phyloP scores from a whole-genome alignment of 345 rosid genomes.

The Physaria fendleri region DNA sequence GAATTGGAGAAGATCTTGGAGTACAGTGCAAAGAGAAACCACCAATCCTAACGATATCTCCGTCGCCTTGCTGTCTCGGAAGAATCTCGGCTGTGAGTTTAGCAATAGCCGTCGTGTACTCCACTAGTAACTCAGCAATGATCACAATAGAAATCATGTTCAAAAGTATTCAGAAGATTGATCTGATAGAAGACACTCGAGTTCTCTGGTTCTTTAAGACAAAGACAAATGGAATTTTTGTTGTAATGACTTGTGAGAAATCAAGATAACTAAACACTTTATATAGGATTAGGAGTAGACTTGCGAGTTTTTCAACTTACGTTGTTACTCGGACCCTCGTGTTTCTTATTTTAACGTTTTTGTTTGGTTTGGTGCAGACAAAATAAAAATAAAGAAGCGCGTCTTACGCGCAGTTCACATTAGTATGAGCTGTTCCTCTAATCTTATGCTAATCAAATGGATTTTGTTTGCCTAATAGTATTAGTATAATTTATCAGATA shows the following conservation, averaged over 20 bases:
- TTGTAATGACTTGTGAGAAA: conserved; percentile 11
- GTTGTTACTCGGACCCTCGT: conserved; percentile 16
- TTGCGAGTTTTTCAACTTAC: neutral
- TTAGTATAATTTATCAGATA: too few species aligned
- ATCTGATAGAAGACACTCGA: neutral
- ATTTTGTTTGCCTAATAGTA: too few species aligned
- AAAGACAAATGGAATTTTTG: neutral
- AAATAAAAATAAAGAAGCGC: conserved; percentile 6
- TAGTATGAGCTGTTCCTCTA: conserved; percentile 1
- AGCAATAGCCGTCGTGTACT: conserved; percentile 44
- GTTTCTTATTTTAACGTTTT: conserved; percentile 14
- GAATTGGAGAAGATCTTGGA: conserved; percentile 14
- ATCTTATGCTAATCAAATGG: neutral
- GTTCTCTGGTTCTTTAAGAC: neutral
- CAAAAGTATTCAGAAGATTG: neutral
- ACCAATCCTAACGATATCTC: conserved; percentile 4
- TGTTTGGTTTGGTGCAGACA: neutral
- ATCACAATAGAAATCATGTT: conserved; percentile 41
- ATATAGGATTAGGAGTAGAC: neutral
- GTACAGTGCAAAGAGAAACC: conserved; percentile 8
- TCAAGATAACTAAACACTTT: neutral
- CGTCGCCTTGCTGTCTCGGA: conserved; percentile 17
- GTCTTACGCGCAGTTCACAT: conserved; percentile 23
- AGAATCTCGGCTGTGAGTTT: conserved; percentile 33
- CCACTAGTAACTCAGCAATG: conserved; percentile 43